phyloP scores from a whole-genome alignment of 371 early-diverging fungal species.

The Basidiobolus meristosporus region DNA sequence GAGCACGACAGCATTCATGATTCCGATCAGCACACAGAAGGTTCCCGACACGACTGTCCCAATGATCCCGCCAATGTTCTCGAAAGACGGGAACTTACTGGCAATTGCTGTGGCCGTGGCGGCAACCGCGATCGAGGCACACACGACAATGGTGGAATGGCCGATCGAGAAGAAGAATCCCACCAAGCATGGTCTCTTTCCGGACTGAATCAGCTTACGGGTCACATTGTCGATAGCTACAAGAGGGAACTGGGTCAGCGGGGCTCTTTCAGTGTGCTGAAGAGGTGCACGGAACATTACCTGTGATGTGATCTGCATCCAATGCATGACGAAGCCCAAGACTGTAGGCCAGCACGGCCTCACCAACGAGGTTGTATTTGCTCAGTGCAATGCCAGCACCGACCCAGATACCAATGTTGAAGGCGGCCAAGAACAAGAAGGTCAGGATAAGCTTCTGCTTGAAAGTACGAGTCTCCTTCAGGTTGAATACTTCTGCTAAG shows the following conservation, averaged over 20 bases:
- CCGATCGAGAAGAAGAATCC: conserved; percentile 48
- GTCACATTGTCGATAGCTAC: conserved; percentile 56
- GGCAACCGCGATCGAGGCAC: conserved; percentile 24
- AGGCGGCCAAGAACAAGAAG: conserved; percentile 4
- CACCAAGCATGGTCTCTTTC: conserved; percentile 22
- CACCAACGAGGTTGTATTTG: conserved; percentile 20
- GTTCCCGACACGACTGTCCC: conserved; percentile 30
- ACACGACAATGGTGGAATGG: conserved; percentile 41
- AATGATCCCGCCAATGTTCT: conserved; percentile 23
- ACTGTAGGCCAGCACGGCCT: conserved; percentile 31
- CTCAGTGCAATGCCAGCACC: conserved; percentile 12
- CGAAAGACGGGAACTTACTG: conserved; percentile 18
- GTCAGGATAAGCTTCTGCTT: too few species aligned
- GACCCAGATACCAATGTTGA: conserved; percentile 21
- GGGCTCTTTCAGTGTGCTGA: too few species aligned
- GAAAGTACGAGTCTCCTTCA: too few species aligned
- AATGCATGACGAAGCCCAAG: conserved; percentile 48
- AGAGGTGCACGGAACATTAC: too few species aligned
- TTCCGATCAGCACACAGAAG: conserved; percentile 32
- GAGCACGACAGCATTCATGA: conserved; percentile 25
- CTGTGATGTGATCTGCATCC: conserved; percentile 48
- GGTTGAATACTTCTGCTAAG: too few species aligned
- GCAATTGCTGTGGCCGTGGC: conserved; percentile 23
- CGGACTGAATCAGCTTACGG: conserved; percentile 20
- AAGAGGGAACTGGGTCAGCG: too few species aligned